phyloP scores from a whole-genome alignment of 371 early-diverging fungal species.

The Mucor irregularis region DNA sequence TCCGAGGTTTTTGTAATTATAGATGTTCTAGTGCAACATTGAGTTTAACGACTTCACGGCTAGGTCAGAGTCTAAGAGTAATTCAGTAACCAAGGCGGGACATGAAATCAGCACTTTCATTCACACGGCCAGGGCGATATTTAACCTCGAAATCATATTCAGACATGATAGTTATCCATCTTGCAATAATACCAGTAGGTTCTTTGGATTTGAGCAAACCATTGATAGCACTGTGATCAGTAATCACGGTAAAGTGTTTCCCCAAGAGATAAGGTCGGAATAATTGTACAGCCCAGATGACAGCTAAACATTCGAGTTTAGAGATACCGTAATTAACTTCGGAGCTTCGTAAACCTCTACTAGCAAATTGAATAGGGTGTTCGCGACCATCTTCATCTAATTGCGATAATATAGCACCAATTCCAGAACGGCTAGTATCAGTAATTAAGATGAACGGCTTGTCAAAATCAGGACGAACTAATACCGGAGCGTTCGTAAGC shows the following conservation, averaged over 20 bases:
- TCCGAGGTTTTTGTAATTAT: no score
- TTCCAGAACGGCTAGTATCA: background rate
- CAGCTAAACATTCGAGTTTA: constrained; percentile 2
- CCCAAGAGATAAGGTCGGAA: background rate
- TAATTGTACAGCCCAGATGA: background rate
- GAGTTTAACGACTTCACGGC: no score
- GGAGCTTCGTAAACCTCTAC: background rate
- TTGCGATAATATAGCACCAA: background rate
- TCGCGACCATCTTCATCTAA: background rate
- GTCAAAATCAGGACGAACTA: background rate
- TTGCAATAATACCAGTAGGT: background rate
- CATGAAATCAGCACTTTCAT: background rate
- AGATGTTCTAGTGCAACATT: no score
- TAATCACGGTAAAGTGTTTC: background rate
- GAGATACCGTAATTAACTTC: constrained; percentile 5
- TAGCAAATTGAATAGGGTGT: background rate
- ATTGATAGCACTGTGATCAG: background rate
- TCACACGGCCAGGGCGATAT: constrained; percentile 1
- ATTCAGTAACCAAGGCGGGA: background rate
- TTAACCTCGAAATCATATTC: constrained; percentile 2
- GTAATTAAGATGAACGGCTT: background rate
- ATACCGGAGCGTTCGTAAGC: background rate
- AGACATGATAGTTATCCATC: background rate
- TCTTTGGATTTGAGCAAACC: background rate
- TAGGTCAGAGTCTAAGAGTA: no score